Conservation (phyloP, 2,329 filamentous ascomycete genomes). For the Ilyonectria destructans region DNA sequence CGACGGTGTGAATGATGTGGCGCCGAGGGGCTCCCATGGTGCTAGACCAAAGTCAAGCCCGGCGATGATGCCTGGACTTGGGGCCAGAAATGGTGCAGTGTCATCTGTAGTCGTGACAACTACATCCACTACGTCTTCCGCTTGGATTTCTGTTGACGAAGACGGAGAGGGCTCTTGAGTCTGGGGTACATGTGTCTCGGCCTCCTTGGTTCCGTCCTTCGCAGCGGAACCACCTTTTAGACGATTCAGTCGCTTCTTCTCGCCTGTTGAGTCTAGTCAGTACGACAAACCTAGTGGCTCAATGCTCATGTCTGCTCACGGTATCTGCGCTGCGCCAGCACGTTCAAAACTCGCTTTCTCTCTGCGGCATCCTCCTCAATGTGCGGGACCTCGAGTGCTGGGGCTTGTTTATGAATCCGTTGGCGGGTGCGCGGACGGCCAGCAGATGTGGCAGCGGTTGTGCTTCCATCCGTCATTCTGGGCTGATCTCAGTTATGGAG, state of each 20-base stretch:
- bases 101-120: slow-evolving; percentile 12
- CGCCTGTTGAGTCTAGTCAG: slow-evolving; percentile 45
- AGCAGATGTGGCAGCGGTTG: slow-evolving; percentile 14
- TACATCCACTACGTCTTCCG: slow-evolving; percentile 23
- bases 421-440: slow-evolving; percentile 57
- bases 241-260: slow-evolving; percentile 53
- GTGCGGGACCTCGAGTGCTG: slow-evolving; percentile 61
- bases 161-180: slow-evolving; percentile 18
- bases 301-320: slow-evolving; percentile 50
- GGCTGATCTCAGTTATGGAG: not conserved
- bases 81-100: slow-evolving; percentile 18
- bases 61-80: slow-evolving; percentile 35
- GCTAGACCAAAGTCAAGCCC: slow-evolving; percentile 45
- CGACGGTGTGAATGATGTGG: slow-evolving; percentile 38
- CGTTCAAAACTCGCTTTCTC: slow-evolving; percentile 69
- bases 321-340: slow-evolving; percentile 70
- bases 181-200: slow-evolving; percentile 2
- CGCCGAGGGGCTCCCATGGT: slow-evolving; percentile 44
- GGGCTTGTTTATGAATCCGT: slow-evolving; percentile 58
- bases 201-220: slow-evolving; percentile 21
- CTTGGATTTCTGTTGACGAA: slow-evolving; percentile 19
- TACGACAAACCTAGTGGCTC: not conserved
- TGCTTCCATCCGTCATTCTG: slow-evolving; percentile 31
- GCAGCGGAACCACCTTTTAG: slow-evolving; percentile 41
- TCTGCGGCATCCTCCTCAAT: slow-evolving; percentile 68